Conservation (phyloP, 768 basidiomycete species). For the Tylopilus subfusipes region DNA sequence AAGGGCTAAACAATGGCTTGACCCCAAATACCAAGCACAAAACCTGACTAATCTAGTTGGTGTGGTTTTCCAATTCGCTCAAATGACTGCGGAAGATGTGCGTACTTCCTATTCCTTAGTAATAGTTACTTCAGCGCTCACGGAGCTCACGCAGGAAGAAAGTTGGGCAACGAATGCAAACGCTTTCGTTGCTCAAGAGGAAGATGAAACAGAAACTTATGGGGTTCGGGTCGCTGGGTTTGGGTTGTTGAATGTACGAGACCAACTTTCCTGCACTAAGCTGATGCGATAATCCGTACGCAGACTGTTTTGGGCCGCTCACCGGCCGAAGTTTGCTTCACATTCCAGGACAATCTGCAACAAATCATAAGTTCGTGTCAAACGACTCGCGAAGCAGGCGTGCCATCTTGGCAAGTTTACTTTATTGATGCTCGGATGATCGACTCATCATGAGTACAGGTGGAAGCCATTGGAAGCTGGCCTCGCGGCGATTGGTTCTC, state of each 20-base stretch:
- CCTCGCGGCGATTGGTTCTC: slow-evolving; percentile 77
- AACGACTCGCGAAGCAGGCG: slow-evolving; percentile 49
- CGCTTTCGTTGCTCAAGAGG: slow-evolving; percentile 90
- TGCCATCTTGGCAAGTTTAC: slow-evolving; percentile 56
- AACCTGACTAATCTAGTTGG: slow-evolving; percentile 51
- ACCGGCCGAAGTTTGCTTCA: slow-evolving; percentile 45
- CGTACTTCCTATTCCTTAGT: slow-evolving; percentile 21
- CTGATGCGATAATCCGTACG: slow-evolving; percentile 3
- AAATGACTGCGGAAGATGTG: slow-evolving; percentile 91
- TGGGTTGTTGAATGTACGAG: slow-evolving; percentile 71
- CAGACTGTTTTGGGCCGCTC: slow-evolving; percentile 58
- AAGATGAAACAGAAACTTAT: slow-evolving; percentile 82
- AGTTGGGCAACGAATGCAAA: slow-evolving; percentile 89
- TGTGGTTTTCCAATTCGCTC: slow-evolving; percentile 64
- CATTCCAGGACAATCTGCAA: slow-evolving; percentile 53
- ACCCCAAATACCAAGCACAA: slow-evolving; percentile 23
- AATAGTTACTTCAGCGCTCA: neutral
- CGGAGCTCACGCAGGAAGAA: slow-evolving; percentile 61
- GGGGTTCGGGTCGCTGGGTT: slow-evolving; percentile 81
- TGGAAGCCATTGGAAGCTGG: slow-evolving; percentile 91
- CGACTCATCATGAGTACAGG: slow-evolving; percentile 41
- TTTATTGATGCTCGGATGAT: neutral
- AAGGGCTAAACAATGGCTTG: slow-evolving; percentile 64
- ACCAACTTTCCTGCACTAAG: neutral
- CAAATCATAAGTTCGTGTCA: slow-evolving; percentile 58